Base-by-base conservation (phyloP, 257 asterid species). In the Eucommia ulmoides region DNA sequence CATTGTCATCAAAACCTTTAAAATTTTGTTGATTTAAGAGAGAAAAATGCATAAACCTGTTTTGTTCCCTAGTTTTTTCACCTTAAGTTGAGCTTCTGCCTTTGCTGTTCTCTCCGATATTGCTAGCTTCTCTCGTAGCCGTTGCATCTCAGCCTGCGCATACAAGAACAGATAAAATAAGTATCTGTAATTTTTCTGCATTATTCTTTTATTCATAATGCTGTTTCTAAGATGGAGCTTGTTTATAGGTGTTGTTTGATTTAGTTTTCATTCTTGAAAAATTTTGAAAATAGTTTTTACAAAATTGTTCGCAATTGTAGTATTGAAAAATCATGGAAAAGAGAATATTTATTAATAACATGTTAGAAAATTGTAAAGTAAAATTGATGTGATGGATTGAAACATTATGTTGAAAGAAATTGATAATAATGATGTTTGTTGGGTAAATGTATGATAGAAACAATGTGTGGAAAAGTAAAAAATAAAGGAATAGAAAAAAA, bases 1-100 rank as follows among this genome's bases (percentile, higher is more conserved):
- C 4, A 22, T 46, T 21, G 51, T 42, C 51, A 38, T 58, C 47
- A 46, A 63, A 46, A 55, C 14, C 23, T 65, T 42, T 18, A 33
- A 25, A 9, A 47, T 20, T 52, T 56, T n/a, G n/a, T 35, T 57
- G 24, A 19, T 1, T 0, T 21, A 16, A 61, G 41, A 17, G 1
- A 33, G 11, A 33, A 33, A 1, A 15, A 19, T 29, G 33, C 19
- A 22, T 20, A 41, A 17, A 24, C 8, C 0, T 21, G 38, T 25
- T 24, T 20, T 7, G 19, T 16, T 11, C 49, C n/a, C n/a, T n/a
- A n/a, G 4, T 41, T 53, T 47, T n/a, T 54, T 65, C 60, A 88
- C 97, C 80, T 89, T 89, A 53, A 78, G 59, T 64, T 78, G 96
- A 12, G 93, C 80, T 75, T 84, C 96, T 18, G 88, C 93, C 75